These are phyloP conservation scores for Camellia oleifera DNA, from an alignment of 179 eudicot species.

Conservation along the genomic window DNA sequence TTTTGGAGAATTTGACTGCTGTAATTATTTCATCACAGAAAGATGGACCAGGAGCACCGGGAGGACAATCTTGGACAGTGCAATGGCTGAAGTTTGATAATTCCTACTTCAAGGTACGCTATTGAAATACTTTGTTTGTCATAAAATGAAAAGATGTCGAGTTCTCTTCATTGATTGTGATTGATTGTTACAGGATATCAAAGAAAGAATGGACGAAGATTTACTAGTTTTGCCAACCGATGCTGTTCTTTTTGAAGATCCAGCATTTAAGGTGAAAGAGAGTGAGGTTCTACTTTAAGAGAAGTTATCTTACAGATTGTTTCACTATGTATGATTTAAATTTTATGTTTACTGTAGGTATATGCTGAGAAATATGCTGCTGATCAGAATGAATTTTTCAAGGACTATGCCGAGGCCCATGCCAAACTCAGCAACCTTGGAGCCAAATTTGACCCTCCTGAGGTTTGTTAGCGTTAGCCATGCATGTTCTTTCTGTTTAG, in stretches of 20 bases:
- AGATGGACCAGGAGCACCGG: slow-evolving; percentile 99
- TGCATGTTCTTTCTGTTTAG: background rate
- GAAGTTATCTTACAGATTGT: background rate
- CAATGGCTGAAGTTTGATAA: slow-evolving; percentile 97
- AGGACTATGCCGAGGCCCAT: slow-evolving; percentile 94
- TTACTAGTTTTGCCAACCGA: slow-evolving; percentile 95
- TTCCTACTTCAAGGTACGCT: slow-evolving; percentile 81
- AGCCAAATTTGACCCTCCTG: slow-evolving; percentile 92
- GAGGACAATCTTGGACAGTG: slow-evolving; percentile 96
- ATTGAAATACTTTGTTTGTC: background rate
- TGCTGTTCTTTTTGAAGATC: slow-evolving; percentile 91
- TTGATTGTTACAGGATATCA: slow-evolving; percentile 60
- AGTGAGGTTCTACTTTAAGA: slow-evolving; percentile 5
- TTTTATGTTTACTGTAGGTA: slow-evolving; percentile 40
- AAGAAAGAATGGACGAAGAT: slow-evolving; percentile 81
- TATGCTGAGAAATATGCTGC: slow-evolving; percentile 92
- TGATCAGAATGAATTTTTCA: slow-evolving; percentile 79
- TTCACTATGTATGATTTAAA: background rate
- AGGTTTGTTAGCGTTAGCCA: slow-evolving; percentile 49
- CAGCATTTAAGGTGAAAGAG: slow-evolving; percentile 78
- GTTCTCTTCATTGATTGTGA: slow-evolving; percentile 19
- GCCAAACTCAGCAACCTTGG: slow-evolving; percentile 96
- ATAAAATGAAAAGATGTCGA: slow-evolving; percentile 10
- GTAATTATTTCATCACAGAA: slow-evolving; percentile 48
- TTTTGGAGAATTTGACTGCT: slow-evolving; percentile 2